Conservation (phyloP, 164 flowering plant species). For the Akebia trifoliata region DNA sequence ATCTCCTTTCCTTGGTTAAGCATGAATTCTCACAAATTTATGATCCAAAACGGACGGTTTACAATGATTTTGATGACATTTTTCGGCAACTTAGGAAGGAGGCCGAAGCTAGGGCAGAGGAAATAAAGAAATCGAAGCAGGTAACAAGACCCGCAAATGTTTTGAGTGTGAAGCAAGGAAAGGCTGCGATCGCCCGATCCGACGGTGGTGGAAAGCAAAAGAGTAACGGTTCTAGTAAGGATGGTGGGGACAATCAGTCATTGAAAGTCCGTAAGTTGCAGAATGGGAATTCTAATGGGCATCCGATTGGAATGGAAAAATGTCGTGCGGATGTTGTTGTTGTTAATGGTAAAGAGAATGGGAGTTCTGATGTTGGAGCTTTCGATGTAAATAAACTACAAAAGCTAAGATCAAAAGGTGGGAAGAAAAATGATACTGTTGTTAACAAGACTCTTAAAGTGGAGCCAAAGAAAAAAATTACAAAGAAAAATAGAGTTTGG, state of each 20-base stretch:
- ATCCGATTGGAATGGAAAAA: slow-evolving; percentile 24
- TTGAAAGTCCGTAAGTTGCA: slow-evolving; percentile 33
- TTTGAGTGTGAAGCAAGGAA: slow-evolving; percentile 50
- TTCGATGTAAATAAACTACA: slow-evolving; percentile 90
- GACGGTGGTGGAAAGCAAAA: slow-evolving; percentile 47
- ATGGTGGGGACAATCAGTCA: slow-evolving; percentile 50
- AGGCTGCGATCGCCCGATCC: slow-evolving; percentile 30
- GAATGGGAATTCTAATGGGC: slow-evolving; percentile 54
- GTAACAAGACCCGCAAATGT: slow-evolving; percentile 32
- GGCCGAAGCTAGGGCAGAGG: slow-evolving; percentile 86
- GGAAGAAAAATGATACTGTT: slow-evolving; percentile 64
- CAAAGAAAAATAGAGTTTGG: slow-evolving; percentile 93
- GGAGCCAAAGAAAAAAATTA: slow-evolving; percentile 67
- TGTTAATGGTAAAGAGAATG: slow-evolving; percentile 57
- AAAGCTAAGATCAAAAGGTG: slow-evolving; percentile 58
- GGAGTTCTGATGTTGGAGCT: slow-evolving; percentile 54
- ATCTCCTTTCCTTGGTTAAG: slow-evolving; percentile 76
- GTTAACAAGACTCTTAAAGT: slow-evolving; percentile 50
- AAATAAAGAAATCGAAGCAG: slow-evolving; percentile 69
- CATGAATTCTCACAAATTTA: slow-evolving; percentile 67
- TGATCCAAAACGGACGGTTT: slow-evolving; percentile 63
- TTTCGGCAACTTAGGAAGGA: slow-evolving; percentile 80
- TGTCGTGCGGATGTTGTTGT: slow-evolving; percentile 21
- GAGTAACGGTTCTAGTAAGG: slow-evolving; percentile 36
- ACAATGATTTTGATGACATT: slow-evolving; percentile 68